Evolutionary conservation across 2,329 filamentous ascomycete genomes (phyloP).

Genomic region (Talaromyces rugulosus): DNA sequence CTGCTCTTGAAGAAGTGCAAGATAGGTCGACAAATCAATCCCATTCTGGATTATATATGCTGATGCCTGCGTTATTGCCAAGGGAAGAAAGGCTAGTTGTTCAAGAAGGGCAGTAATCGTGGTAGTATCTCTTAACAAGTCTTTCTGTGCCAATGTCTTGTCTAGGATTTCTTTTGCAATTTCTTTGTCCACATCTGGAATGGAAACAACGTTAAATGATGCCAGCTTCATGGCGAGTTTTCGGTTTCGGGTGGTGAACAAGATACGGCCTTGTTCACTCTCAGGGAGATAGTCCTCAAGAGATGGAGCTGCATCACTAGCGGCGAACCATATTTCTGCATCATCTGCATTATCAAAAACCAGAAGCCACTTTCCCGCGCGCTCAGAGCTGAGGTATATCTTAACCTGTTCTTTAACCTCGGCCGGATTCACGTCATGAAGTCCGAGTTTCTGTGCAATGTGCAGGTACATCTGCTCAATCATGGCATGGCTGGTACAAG

Average conservation of each 20-base stretch:
- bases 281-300: slow-evolving; percentile 16
- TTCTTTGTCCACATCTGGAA: slow-evolving; percentile 15
- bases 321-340: slow-evolving; percentile 14
- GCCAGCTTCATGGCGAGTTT: slow-evolving; percentile 17
- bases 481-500: not conserved
- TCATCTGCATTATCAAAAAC: slow-evolving; percentile 23
- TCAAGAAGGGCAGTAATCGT: slow-evolving; percentile 12
- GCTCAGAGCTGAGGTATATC: slow-evolving; percentile 12
- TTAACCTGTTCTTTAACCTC: slow-evolving; percentile 10
- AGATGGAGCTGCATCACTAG: not conserved
- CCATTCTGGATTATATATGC: slow-evolving; percentile 18
- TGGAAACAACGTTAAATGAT: slow-evolving; percentile 13
- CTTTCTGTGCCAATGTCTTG: not conserved
- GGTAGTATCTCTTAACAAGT: slow-evolving; percentile 5
- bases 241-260: slow-evolving; percentile 25
- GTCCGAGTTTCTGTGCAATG: not conserved
- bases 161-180: slow-evolving; percentile 9
- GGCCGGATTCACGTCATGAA: slow-evolving; percentile 17
- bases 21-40: slow-evolving; percentile 13
- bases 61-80: slow-evolving; percentile 23
- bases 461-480: slow-evolving; percentile 3
- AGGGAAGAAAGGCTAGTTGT: slow-evolving; percentile 19
- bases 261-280: slow-evolving; percentile 20
- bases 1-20: slow-evolving; percentile 19
- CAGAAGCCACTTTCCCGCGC: slow-evolving; percentile 18